phyloP scores from a whole-genome alignment of 208 protist genomes.

The Trypanosoma cruzi region DNA sequence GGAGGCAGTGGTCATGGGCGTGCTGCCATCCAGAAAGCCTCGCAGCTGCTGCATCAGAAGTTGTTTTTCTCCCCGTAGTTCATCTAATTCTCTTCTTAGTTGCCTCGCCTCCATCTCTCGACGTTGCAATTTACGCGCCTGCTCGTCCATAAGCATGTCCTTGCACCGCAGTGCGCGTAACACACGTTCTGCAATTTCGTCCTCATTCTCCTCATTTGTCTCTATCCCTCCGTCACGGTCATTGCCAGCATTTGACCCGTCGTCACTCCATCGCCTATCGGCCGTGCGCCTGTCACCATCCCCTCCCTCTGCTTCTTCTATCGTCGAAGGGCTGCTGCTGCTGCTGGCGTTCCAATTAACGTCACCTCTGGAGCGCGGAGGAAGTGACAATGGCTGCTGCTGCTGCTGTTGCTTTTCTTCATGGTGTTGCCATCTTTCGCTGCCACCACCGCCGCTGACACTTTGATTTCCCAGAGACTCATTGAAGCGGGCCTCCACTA shows the following conservation, averaged over 20 bases:
- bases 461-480: constrained; percentile 1
- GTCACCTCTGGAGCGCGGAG: not conserved
- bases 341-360: not conserved
- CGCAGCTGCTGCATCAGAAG: constrained; percentile 36
- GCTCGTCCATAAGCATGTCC: constrained; percentile 33
- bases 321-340: not conserved
- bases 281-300: not conserved
- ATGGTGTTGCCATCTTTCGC: not conserved
- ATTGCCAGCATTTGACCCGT: not conserved
- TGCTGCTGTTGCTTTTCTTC: constrained; percentile 1
- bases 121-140: constrained; percentile 12
- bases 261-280: not conserved
- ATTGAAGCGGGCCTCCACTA: constrained; percentile 4
- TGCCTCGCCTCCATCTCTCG: constrained; percentile 22
- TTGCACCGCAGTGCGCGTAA: constrained; percentile 33
- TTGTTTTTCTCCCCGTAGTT: constrained; percentile 45
- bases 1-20: not conserved
- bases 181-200: constrained; percentile 44
- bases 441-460: not conserved
- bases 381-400: not conserved
- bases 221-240: not conserved
- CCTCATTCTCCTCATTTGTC: constrained; percentile 11
- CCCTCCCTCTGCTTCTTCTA: not conserved
- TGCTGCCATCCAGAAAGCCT: not conserved
- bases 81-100: constrained; percentile 30